phyloP scores from a whole-genome alignment of 148 eudicot species.

The Camellia granthamiana region DNA sequence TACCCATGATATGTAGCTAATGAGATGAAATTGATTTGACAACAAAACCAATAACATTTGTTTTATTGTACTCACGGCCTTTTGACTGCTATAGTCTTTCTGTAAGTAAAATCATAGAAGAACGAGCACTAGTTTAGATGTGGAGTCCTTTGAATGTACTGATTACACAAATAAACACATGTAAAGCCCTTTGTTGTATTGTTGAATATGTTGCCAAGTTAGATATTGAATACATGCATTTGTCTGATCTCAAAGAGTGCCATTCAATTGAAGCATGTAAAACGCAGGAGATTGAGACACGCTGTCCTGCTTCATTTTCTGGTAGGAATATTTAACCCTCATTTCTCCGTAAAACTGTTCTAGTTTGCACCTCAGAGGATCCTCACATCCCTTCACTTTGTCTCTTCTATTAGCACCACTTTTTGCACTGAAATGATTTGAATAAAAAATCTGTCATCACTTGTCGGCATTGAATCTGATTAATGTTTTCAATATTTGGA shows the following conservation, averaged over 20 bases:
- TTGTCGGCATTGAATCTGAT: neutral
- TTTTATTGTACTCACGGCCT: too few species aligned
- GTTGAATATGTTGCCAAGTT: too few species aligned
- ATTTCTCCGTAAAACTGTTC: neutral
- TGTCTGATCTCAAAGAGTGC: neutral
- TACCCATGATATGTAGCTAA: too few species aligned
- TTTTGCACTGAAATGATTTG: neutral
- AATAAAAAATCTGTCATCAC: neutral
- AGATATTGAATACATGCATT: too few species aligned
- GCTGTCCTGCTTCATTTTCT: neutral
- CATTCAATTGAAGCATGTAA: neutral
- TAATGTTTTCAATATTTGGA: neutral
- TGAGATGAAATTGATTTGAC: too few species aligned
- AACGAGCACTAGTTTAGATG: too few species aligned
- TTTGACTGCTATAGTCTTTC: too few species aligned
- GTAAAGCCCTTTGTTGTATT: too few species aligned
- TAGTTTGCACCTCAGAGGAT: neutral
- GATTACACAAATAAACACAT: too few species aligned
- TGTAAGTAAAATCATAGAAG: too few species aligned
- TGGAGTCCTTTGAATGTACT: too few species aligned
- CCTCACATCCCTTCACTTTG: neutral
- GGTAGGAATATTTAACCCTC: neutral
- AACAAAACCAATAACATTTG: too few species aligned
- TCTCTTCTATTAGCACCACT: neutral
- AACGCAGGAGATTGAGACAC: neutral